Evolutionary conservation across 257 asterid genomes (phyloP).

Genomic region (Nicotiana attenuata): DNA sequence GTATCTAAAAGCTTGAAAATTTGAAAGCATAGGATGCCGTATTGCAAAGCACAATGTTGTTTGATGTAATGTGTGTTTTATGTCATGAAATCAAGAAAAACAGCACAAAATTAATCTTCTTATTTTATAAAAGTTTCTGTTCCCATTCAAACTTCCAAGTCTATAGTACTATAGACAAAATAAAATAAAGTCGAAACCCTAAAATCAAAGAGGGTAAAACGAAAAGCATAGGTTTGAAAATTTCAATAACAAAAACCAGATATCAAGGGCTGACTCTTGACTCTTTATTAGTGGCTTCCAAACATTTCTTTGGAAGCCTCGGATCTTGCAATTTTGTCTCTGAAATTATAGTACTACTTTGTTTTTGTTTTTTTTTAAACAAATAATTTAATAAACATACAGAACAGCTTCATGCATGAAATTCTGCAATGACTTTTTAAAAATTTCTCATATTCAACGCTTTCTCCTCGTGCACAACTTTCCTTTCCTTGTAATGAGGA

Average conservation of each 20-base stretch:
- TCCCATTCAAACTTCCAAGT: slow-evolving; percentile 21
- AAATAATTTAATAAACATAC: too few relatives aligned
- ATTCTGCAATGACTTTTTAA: slow-evolving; percentile 18
- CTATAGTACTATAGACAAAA: background rate
- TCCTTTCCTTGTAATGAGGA: background rate
- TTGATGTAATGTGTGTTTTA: slow-evolving; percentile 29
- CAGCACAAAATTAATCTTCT: background rate
- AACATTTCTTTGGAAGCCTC: slow-evolving; percentile 36
- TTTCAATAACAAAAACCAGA: slow-evolving; percentile 34
- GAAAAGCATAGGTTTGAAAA: slow-evolving; percentile 9
- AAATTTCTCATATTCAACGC: slow-evolving; percentile 40
- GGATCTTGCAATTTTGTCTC: slow-evolving; percentile 35
- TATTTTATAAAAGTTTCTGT: slow-evolving; percentile 25
- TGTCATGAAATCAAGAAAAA: slow-evolving; percentile 28
- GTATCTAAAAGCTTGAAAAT: background rate
- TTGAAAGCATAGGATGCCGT: slow-evolving; percentile 27
- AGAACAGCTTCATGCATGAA: slow-evolving; percentile 18
- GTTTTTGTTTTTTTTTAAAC: background rate
- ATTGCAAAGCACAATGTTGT: slow-evolving; percentile 39
- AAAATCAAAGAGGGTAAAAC: background rate
- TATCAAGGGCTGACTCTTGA: slow-evolving; percentile 50
- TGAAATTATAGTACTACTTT: background rate
- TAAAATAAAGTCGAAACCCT: background rate
- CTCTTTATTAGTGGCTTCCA: slow-evolving; percentile 2
- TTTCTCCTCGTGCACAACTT: slow-evolving; percentile 39